These are phyloP conservation scores for Cladorrhinum sp. DNA, from an alignment of 2,329 filamentous ascomycete genomes.

Conservation along the genomic window DNA sequence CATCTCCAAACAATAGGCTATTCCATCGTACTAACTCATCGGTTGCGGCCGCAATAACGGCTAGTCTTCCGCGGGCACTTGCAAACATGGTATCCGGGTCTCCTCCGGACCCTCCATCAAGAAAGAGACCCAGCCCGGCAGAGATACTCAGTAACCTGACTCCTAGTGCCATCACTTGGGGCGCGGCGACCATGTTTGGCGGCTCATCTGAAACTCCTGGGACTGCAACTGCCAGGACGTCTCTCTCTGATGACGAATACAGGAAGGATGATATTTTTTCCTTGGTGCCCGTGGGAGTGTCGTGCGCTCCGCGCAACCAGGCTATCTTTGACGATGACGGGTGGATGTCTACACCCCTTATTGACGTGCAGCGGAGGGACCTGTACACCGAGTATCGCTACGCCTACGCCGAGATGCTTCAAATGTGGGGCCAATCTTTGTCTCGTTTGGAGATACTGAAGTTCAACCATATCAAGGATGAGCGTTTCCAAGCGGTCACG, in stretches of 20 bases:
- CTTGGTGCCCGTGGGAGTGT: constrained; percentile 50
- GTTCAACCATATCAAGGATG: constrained; percentile 61
- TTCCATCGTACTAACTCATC: constrained; percentile 55
- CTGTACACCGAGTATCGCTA: constrained; percentile 61
- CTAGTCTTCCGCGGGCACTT: constrained; percentile 50
- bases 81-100: constrained; percentile 40
- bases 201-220: constrained; percentile 44
- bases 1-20: constrained; percentile 55
- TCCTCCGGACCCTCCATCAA: constrained; percentile 35
- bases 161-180: constrained; percentile 52
- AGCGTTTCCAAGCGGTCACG: constrained; percentile 26
- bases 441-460: constrained; percentile 66
- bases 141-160: constrained; percentile 57
- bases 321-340: constrained; percentile 67
- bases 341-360: constrained; percentile 57
- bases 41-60: constrained; percentile 54
- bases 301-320: constrained; percentile 58
- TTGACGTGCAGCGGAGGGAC: constrained; percentile 49
- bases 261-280: constrained; percentile 45
- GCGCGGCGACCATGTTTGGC: constrained; percentile 43
- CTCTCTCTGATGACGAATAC: constrained; percentile 53
- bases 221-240: constrained; percentile 48
- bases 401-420: constrained; percentile 66
- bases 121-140: constrained; percentile 60
- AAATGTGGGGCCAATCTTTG: constrained; percentile 62